Evolutionary conservation across 768 basidiomycete genomes (phyloP), one percentile per base, ranked within the genome.

Genomic region (Pleurotus citrinopileatus): DNA sequence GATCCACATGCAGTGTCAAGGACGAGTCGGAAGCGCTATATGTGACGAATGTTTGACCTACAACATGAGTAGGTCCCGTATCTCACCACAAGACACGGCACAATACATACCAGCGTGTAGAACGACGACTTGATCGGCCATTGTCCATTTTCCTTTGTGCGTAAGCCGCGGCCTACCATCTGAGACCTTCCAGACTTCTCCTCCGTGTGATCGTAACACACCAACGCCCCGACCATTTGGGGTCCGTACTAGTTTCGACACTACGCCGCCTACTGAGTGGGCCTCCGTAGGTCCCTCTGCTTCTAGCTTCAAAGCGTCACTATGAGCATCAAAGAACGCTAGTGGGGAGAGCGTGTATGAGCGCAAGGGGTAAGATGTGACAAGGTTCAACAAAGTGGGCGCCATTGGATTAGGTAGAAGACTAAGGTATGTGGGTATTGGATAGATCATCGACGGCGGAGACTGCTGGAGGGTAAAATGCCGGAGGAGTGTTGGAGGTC

Each of bases 401-500:
- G 67, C 68, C 56, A 76, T 67, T 38, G 72, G 69, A 60, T 72
- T 73, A 27, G 82, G 82, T 36, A 88, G 67, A 46, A 85, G 55
- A 58, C 78, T 78, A 10, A 88, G 71, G 60, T 81, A 73, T 12
- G 66, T 65, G 25, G 85, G 86, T 43, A 71, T 70, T 12, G 63
- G 64, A 7, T 4, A 51, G 47, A 77, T 72, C 37, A 87, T 70
- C 13, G 76, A 64, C 13, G 85, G 77, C 13, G 72, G 73, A 0
- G 82, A 80, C 54, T 89, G 84, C 42, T 89, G 82, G 17, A 94
- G 69, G 2, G 81, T 84, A 66, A 91, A 89, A 55, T 87, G 85
- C 62, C 79, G 82, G 25, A 93, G 73, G 2, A 94, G 74, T 2
- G 90, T 92, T 7, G 94, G 94, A 5, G 94, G 94, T 59, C 87